These are phyloP conservation scores for Eimeria maxima DNA, from an alignment of 169 alveolate genomes.

Conservation along the genomic window DNA sequence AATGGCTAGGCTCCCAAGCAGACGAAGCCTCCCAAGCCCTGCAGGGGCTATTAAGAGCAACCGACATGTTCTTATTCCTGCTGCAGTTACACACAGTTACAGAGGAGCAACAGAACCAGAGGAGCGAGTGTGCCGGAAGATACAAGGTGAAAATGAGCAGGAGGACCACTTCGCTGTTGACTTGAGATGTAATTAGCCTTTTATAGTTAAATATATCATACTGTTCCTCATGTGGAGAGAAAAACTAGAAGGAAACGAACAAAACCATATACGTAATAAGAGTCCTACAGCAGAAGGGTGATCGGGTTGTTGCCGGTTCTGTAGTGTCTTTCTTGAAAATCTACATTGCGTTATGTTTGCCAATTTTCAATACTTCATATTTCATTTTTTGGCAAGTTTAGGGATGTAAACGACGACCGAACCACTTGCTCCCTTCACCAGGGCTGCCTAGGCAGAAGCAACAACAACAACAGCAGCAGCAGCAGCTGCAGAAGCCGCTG, in stretches of 20 bases:
- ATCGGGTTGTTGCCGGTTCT: not conserved
- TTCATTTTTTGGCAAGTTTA: not conserved
- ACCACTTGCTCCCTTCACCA: not conserved
- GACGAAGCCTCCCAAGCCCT: not conserved
- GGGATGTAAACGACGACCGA: not conserved
- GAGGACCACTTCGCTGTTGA: not conserved
- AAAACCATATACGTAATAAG: not conserved
- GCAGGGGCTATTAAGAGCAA: not conserved
- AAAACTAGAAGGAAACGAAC: not conserved
- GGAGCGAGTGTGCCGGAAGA: not conserved
- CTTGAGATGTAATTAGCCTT: not conserved
- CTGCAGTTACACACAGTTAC: not conserved
- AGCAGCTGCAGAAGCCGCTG: slow-evolving; percentile 29
- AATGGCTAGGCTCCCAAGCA: not conserved
- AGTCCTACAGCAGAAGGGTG: not conserved
- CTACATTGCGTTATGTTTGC: not conserved
- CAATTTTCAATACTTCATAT: not conserved
- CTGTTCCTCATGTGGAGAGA: not conserved
- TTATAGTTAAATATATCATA: not conserved
- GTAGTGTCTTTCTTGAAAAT: not conserved
- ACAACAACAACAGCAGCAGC: slow-evolving; percentile 7
- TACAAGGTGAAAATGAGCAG: not conserved
- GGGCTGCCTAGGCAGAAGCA: slow-evolving; percentile 8
- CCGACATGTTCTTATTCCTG: too few species aligned
- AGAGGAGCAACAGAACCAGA: not conserved